A percentile compares a stretch with the other conserved stretches of the same genome.
These are phyloP conservation scores for Ceratocystis alfenasii DNA, from an alignment of 2,329 filamentous ascomycete species.

Conservation along the genomic window DNA sequence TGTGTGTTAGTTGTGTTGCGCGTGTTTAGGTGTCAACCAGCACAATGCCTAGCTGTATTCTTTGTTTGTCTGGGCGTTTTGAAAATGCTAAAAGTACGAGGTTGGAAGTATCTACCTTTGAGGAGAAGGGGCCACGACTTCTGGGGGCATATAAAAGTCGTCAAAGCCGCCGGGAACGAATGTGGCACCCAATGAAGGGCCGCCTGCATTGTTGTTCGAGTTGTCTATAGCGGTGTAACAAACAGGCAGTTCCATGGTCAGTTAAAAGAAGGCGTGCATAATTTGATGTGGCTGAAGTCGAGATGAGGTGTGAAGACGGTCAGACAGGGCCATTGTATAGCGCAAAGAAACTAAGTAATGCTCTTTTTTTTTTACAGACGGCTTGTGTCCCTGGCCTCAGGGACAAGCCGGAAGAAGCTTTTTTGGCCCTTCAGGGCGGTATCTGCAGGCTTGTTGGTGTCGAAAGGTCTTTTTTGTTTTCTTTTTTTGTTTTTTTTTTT, in stretches of 20 bases:
- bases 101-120: conserved; percentile 38
- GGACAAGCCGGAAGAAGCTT: background rate
- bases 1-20: conserved; percentile 13
- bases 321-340: background rate
- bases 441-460: background rate
- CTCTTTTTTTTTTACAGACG: background rate
- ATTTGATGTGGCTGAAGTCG: no score
- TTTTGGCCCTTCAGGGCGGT: conserved; percentile 1
- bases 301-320: no score
- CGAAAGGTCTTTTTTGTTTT: background rate
- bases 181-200: conserved; percentile 37
- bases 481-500: background rate
- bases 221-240: conserved; percentile 17
- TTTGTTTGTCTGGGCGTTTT: background rate
- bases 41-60: background rate
- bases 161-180: conserved; percentile 48
- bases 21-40: background rate
- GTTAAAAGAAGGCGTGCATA: background rate
- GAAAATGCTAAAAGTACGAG: background rate
- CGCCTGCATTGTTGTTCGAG: conserved; percentile 17
- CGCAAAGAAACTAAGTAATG: background rate
- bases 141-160: conserved; percentile 47
- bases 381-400: conserved; percentile 9
- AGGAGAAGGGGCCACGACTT: conserved; percentile 45
- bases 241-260: conserved; percentile 12